Base-by-base conservation (phyloP, 371 early-diverging fungal species). In the Mucor irregularis region DNA sequence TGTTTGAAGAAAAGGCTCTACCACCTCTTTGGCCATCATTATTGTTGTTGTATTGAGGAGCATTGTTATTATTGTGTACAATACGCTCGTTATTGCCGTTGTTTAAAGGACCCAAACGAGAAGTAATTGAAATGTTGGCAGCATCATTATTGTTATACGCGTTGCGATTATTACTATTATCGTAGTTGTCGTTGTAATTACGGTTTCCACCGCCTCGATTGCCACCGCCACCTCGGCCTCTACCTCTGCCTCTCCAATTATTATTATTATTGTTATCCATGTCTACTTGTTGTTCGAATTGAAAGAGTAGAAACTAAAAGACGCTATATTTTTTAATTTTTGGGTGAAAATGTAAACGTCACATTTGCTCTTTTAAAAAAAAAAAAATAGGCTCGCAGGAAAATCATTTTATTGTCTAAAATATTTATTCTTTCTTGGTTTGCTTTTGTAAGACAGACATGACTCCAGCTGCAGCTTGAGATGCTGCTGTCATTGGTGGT, bases 31-130 rank as follows among this genome's bases (percentile, higher is more conserved):
- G 28, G 30, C 14, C 26, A 19, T 22, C 25, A 13, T 55, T 43
- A 7, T 31, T 49, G 3, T 49, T 42, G 28, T 49, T 38, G 14
- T 21, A 14, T 16, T 46, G 17, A 13, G 37, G 34, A 26, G n/a
- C 38, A 22, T 26, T 37, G 22, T 44, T 28, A 10, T 28, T 62
- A 21, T 31, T 42, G 7, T 52, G 48, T 5, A 35, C 33, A 3
- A 26, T 31, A 5, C 46, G 48, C 16, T 55, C 66, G 24, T 51
- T 50, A 14, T 24, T 33, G 16, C 53, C 51, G 13, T 31, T 30
- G 39, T 49, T 45, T 24, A 52, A 46, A 11, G 74, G 68, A 5
- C 76, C 76, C 10, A 75, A 52, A 26, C 76, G 64, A 28, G 76
- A 53, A 16, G 56, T 48, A 42, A 75, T 69, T n/a, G 68, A 59